Conservation (phyloP, 2,329 filamentous ascomycete genomes). For the Cytospora piceae region DNA sequence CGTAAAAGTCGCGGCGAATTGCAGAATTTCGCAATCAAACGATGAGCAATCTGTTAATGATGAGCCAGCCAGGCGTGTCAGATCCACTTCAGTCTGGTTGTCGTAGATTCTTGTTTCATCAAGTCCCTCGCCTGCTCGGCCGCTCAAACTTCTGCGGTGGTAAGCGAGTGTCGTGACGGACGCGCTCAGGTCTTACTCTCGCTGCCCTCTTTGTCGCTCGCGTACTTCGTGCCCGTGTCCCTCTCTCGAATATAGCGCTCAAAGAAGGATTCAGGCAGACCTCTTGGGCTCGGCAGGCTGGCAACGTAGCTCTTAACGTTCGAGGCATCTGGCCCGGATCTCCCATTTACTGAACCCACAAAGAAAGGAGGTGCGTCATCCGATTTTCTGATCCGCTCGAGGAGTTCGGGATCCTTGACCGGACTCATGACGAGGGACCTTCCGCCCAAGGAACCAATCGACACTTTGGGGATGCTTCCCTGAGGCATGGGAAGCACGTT, state of each 20-base stretch:
- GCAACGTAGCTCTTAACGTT: slow-evolving; percentile 38
- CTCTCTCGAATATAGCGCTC: slow-evolving; percentile 34
- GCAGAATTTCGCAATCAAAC: background rate
- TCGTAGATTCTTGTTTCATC: background rate
- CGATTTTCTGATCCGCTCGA: slow-evolving; percentile 42
- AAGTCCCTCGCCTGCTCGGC: background rate
- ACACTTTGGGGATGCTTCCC: slow-evolving; percentile 30
- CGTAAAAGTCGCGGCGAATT: background rate
- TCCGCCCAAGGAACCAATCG: slow-evolving; percentile 47
- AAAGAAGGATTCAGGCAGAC: slow-evolving; percentile 39
- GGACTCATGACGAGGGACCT: slow-evolving; percentile 37
- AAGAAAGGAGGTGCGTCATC: slow-evolving; percentile 43
- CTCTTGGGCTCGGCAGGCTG: slow-evolving; percentile 32
- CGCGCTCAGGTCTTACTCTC: background rate
- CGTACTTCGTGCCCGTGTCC: slow-evolving; percentile 23
- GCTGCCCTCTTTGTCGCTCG: slow-evolving; percentile 24
- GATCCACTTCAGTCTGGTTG: background rate
- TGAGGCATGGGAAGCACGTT: slow-evolving; percentile 22
- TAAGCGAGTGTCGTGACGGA: background rate
- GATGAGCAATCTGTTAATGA: background rate
- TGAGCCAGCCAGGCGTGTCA: background rate
- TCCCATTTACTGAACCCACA: slow-evolving; percentile 46
- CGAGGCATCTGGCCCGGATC: slow-evolving; percentile 36
- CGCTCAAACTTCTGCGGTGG: background rate
- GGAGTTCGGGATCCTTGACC: slow-evolving; percentile 25